Evolutionary conservation across 805 yeast genomes (phyloP).

Genomic region (Saturnispora bothae): DNA sequence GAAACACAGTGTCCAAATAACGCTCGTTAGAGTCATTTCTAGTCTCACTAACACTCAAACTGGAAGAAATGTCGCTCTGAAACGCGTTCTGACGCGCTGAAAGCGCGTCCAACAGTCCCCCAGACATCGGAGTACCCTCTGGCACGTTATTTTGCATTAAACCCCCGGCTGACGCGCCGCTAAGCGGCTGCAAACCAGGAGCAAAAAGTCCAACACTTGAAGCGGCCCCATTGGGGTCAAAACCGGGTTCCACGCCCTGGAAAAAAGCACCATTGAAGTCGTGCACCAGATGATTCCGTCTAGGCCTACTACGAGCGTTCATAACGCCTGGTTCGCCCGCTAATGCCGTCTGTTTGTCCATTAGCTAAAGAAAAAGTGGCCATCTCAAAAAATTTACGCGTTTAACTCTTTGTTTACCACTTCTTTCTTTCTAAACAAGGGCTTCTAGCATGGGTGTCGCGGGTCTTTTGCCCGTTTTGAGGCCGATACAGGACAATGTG

Average conservation of each 20-base stretch:
- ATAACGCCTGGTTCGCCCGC: background rate
- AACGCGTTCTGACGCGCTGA: too few species aligned
- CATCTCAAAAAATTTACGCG: background rate
- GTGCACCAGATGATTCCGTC: slow-evolving; percentile 23
- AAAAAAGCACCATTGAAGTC: too few species aligned
- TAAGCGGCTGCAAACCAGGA: slow-evolving; percentile 4
- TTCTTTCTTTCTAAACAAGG: background rate
- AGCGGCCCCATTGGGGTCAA: slow-evolving; percentile 28
- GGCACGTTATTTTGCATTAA: too few species aligned
- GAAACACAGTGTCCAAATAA: slow-evolving; percentile 37
- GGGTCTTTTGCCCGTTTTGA: slow-evolving; percentile 72
- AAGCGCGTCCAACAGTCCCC: too few species aligned
- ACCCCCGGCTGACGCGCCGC: background rate
- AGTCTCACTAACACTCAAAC: slow-evolving; percentile 30
- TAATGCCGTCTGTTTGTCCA: too few species aligned
- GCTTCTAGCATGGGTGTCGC: slow-evolving; percentile 58
- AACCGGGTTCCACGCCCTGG: slow-evolving; percentile 11
- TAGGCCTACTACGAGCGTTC: background rate
- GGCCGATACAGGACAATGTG: slow-evolving; percentile 55
- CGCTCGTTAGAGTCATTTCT: slow-evolving; percentile 26
- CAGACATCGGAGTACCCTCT: background rate
- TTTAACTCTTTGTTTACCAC: slow-evolving; percentile 5
- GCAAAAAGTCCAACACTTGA: slow-evolving; percentile 20
- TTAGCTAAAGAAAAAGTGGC: background rate
- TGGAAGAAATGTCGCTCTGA: too few species aligned